Base-by-base conservation (phyloP, 2,329 filamentous ascomycete species). In the Aureobasidium leucospermi region DNA sequence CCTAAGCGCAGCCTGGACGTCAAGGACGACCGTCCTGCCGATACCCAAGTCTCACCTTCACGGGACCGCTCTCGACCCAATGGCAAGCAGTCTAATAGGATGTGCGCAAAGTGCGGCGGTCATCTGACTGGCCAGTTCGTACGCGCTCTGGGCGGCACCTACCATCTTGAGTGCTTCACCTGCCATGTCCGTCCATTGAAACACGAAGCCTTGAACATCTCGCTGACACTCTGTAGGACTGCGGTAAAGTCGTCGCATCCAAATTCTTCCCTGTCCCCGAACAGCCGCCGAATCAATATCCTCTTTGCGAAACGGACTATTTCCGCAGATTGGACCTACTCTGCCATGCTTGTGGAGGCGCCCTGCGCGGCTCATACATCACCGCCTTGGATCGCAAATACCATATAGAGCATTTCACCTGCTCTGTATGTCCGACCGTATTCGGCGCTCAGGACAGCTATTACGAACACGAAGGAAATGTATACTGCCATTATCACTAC, bases 401-500 rank as follows among this genome's bases (percentile, higher is more conserved):
- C 74, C 94, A 96, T 74, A 96, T 99, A 65, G 93, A 97, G 73
- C 94, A 99, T 76, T 99, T 99, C 70, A 99, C 94, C 39, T 99
- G 94, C 75, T 97, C 92, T 10, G 85, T 96, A 34, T 99, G 94
- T 71, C 89, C 92, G 4, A 97, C 94, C 1, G 88, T 97, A n/a
- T 99, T 99, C 71, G 94, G 94, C 55, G 94, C 94, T 6, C 90
- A 96, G 69, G 94, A 99, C 78, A 96, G 92, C 72, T 99, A 99
- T 74, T 99, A 99, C 75, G 94, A 99, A 74, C 94, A 99, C 70
- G 92, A 96, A 68, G 88, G 90, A 64, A 88, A 90, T 67, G 94
- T 99, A 29, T 99, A 96, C 74, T 99, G 94, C 73, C 94, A 99
- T 73, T 99, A 95, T 72, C 94, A 99, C 74, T 99, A 99, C 74